phyloP scores from a whole-genome alignment of 202 grass and related monocot species.

The Cymbopogon flexuosus region DNA sequence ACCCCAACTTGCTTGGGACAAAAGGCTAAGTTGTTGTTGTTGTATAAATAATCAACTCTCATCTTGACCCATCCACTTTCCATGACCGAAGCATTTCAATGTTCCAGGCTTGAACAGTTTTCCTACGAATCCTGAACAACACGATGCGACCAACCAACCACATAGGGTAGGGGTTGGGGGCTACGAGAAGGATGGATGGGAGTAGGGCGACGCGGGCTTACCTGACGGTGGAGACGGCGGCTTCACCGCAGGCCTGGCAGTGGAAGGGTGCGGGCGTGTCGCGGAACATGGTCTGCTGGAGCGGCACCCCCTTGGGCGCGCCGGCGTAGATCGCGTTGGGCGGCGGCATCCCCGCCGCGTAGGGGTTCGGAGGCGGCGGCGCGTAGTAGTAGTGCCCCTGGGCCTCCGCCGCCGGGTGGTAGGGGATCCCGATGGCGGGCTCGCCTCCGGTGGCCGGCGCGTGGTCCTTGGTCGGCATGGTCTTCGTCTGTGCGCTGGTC shows the following conservation, averaged over 20 bases:
- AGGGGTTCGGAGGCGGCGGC: slow-evolving; percentile 47
- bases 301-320: slow-evolving; percentile 69
- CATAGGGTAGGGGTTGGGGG: not conserved
- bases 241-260: slow-evolving; percentile 75
- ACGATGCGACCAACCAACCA: not conserved
- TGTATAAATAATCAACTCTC: too few species aligned
- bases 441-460: slow-evolving; percentile 17
- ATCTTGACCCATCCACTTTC: not conserved
- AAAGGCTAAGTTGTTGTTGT: too few species aligned
- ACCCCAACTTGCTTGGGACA: too few species aligned
- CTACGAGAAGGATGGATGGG: not conserved
- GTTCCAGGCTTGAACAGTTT: not conserved
- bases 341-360: slow-evolving; percentile 78
- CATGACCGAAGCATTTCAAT: not conserved
- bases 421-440: slow-evolving; percentile 63
- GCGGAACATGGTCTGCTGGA: slow-evolving; percentile 96
- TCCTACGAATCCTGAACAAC: not conserved
- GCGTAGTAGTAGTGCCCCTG: slow-evolving; percentile 53
- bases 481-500: not conserved
- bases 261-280: slow-evolving; percentile 93
- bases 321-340: slow-evolving; percentile 79
- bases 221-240: slow-evolving; percentile 70
- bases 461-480: slow-evolving; percentile 57
- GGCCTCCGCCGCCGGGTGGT: slow-evolving; percentile 27
- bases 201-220: slow-evolving; percentile 12